Evolutionary conservation across 2,329 filamentous ascomycete genomes (phyloP), one percentile per base, ranked within the genome.

Genomic region (Hypoxylon sp.): DNA sequence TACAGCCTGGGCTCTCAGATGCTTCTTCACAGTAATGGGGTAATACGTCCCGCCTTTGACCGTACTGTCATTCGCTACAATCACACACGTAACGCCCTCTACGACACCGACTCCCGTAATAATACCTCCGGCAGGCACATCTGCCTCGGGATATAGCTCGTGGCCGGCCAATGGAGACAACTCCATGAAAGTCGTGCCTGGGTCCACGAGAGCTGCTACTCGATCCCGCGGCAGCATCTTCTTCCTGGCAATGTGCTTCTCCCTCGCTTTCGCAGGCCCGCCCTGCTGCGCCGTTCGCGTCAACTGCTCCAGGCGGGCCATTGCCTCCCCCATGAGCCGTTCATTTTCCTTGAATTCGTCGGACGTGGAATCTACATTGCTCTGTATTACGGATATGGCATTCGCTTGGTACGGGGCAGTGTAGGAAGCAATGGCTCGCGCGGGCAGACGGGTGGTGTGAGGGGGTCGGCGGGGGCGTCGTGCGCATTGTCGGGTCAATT

Each of bases 21-120:
- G 96, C 85, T 99, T 99, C 85, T 98, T 98, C 66, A 98, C 93
- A 0, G 95, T 99, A 74, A 98, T 94, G 1, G 95, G 95, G 78
- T 95, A 98, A 82, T 99, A 99, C 1, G 95, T 97, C 25, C 95
- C 95, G 58, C 95, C 95, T 83, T 98, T 99, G 77, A 98, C 95
- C 17, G 95, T 98, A 83, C 93, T 97, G 79, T 98, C 95, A 79
- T 98, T 98, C 64, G 94, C 95, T 55, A 98, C 92, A 74, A 98
- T 92, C 83, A 98, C 91, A 80, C 95, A 98, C 44, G 90, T 91
- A 27, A 97, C 94, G 13, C 95, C 95, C 78, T 96, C 92, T 27
- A 99, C 92, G 1, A 92, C 91, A 2, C 95, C 95, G 58, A 98
- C 89, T 0, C 95, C 96, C 0, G 96, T 97, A 66, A 99, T 94